A percentile compares a stretch with the other conserved stretches of the same genome.
phyloP scores from a whole-genome alignment of 305 asterid genomes.

The Solanum aculeatissimum region DNA sequence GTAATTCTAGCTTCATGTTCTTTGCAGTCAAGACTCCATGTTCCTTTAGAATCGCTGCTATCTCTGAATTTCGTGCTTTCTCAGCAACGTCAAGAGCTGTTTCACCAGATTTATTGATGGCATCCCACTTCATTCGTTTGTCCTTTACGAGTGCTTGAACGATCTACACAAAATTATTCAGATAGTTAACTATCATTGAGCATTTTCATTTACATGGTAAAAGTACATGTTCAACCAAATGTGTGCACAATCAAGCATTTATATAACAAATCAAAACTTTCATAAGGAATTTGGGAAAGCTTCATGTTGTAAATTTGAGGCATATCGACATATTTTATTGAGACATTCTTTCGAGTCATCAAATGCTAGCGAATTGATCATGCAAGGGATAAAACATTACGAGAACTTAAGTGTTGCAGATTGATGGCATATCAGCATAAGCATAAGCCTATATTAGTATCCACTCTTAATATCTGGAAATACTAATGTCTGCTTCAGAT shows the following conservation, averaged over 20 bases:
- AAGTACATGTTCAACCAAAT: not conserved
- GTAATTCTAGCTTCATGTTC: conserved; percentile 20
- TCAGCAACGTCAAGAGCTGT: conserved; percentile 68
- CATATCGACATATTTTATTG: too few species aligned
- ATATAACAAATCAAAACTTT: not conserved
- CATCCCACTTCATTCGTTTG: conserved; percentile 37
- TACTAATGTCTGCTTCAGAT: too few species aligned
- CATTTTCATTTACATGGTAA: not conserved
- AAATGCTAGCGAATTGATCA: not conserved
- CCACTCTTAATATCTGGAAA: too few species aligned
- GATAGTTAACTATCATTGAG: not conserved
- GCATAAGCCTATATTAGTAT: too few species aligned
- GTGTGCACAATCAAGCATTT: not conserved
- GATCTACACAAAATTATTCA: conserved; percentile 25
- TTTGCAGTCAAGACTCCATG: conserved; percentile 38
- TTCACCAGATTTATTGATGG: conserved; percentile 59
- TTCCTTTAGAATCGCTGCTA: conserved; percentile 31
- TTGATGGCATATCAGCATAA: not conserved
- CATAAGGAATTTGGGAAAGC: not conserved
- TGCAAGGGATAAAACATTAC: not conserved
- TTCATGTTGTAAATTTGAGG: not conserved
- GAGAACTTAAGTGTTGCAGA: not conserved
- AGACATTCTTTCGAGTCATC: not conserved
- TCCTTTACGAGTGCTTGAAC: conserved; percentile 37
- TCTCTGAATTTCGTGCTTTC: conserved; percentile 29